These are phyloP conservation scores for Phoma sp. DNA, from an alignment of 2,329 filamentous ascomycete genomes.

Conservation along the genomic window DNA sequence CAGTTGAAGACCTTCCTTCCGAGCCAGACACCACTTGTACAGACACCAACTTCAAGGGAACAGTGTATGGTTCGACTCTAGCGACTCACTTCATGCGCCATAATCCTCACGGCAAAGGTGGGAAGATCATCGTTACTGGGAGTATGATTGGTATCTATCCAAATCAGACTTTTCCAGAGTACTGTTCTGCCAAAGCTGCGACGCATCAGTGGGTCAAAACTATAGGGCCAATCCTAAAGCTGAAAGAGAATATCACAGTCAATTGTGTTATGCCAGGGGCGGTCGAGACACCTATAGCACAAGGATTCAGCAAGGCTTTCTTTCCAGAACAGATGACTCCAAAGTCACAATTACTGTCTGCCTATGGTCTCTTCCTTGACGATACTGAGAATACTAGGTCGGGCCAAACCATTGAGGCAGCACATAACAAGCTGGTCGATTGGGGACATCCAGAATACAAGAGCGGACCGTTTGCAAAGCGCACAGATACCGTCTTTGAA, in stretches of 20 bases:
- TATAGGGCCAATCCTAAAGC: neutral
- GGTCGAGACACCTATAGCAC: neutral
- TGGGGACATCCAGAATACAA: neutral
- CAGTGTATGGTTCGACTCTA: constrained; percentile 57
- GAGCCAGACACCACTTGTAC: constrained; percentile 55
- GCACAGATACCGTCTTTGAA: neutral
- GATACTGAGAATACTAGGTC: neutral
- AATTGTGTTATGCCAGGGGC: neutral
- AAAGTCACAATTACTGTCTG: neutral
- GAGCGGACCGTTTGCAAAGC: neutral
- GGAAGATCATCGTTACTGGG: constrained; percentile 54
- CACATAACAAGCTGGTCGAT: neutral
- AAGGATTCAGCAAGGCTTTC: neutral
- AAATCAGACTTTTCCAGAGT: constrained; percentile 55
- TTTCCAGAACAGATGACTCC: neutral
- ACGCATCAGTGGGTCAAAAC: neutral
- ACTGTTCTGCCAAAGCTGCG: constrained; percentile 25
- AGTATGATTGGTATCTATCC: constrained; percentile 55
- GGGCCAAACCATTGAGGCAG: neutral
- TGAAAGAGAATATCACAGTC: neutral
- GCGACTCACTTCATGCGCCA: constrained; percentile 62
- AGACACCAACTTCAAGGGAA: constrained; percentile 58
- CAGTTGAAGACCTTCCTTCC: constrained; percentile 47
- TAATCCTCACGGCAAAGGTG: constrained; percentile 51
- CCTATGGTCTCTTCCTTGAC: neutral